phyloP scores from a whole-genome alignment of 371 early-diverging fungal genomes.

The Mortierella sp. region DNA sequence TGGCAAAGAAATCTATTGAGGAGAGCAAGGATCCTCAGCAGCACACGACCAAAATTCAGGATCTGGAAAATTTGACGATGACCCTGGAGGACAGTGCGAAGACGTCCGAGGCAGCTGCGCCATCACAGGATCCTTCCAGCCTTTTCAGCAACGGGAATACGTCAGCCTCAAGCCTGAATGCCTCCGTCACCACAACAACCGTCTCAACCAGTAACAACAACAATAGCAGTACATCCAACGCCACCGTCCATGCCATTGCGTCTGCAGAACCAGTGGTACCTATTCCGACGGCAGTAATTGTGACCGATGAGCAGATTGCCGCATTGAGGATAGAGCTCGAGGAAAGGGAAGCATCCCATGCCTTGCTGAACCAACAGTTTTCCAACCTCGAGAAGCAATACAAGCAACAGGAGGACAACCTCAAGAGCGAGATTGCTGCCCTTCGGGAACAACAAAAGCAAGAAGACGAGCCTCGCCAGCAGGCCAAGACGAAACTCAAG shows the following conservation, averaged over 20 bases:
- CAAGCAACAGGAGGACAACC: slow-evolving; percentile 51
- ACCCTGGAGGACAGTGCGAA: slow-evolving; percentile 14
- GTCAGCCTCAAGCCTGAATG: not conserved
- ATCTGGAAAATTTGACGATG: not conserved
- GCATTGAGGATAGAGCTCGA: slow-evolving; percentile 47
- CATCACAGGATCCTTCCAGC: not conserved
- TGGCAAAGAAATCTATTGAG: slow-evolving; percentile 29
- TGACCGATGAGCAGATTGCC: slow-evolving; percentile 41
- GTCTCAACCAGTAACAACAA: not conserved
- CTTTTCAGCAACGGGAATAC: not conserved
- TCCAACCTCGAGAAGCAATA: slow-evolving; percentile 54
- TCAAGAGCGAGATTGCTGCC: slow-evolving; percentile 49
- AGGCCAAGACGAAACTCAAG: slow-evolving; percentile 59
- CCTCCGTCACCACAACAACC: not conserved
- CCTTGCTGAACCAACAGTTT: slow-evolving; percentile 43
- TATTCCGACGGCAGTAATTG: slow-evolving; percentile 1
- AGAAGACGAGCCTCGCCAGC: slow-evolving; percentile 60
- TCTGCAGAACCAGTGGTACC: slow-evolving; percentile 8
- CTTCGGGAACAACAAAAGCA: slow-evolving; percentile 58
- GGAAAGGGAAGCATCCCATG: slow-evolving; percentile 45
- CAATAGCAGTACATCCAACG: not conserved
- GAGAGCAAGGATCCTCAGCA: slow-evolving; percentile 26
- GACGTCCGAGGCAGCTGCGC: not conserved
- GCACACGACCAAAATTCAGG: slow-evolving; percentile 16
- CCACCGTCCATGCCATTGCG: not conserved